phyloP scores from a whole-genome alignment of 768 basidiomycete genomes.

The Cystobasidiopsis lactophilus region DNA sequence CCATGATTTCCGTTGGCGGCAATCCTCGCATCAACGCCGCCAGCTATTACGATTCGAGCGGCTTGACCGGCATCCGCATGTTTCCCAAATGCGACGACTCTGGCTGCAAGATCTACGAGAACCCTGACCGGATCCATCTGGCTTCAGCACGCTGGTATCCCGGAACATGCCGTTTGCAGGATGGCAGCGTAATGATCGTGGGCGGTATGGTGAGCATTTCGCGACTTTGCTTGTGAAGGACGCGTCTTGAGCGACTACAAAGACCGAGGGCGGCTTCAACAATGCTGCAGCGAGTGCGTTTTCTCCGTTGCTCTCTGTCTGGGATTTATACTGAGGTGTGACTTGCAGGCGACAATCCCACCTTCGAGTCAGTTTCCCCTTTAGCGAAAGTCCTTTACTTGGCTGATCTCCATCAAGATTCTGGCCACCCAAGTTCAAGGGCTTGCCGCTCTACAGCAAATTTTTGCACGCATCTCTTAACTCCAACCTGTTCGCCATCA shows the following conservation, averaged over 20 bases:
- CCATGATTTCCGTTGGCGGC: constrained; percentile 20
- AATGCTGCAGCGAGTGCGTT: constrained; percentile 27
- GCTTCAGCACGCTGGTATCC: constrained; percentile 35
- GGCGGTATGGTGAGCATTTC: no score
- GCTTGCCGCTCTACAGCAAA: no score
- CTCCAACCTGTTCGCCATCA: constrained; percentile 38
- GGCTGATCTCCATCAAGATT: no score
- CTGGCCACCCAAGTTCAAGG: no score
- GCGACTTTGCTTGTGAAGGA: no score
- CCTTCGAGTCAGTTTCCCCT: no score
- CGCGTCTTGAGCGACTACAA: no score
- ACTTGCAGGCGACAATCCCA: no score
- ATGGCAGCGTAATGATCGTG: constrained; percentile 57
- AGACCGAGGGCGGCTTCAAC: constrained; percentile 47
- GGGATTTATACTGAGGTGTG: no score
- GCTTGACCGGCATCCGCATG: constrained; percentile 54
- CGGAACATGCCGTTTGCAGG: constrained; percentile 31
- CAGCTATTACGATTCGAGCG: constrained; percentile 20
- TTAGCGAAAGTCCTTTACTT: no score
- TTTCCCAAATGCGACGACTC: constrained; percentile 53
- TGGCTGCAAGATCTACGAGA: constrained; percentile 48
- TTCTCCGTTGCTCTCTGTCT: no score
- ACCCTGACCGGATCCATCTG: constrained; percentile 52
- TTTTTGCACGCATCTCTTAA: no score
- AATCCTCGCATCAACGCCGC: background rate